These are phyloP conservation scores for Brettanomyces naardenensis DNA, from an alignment of 805 yeast genomes.

Conservation along the genomic window DNA sequence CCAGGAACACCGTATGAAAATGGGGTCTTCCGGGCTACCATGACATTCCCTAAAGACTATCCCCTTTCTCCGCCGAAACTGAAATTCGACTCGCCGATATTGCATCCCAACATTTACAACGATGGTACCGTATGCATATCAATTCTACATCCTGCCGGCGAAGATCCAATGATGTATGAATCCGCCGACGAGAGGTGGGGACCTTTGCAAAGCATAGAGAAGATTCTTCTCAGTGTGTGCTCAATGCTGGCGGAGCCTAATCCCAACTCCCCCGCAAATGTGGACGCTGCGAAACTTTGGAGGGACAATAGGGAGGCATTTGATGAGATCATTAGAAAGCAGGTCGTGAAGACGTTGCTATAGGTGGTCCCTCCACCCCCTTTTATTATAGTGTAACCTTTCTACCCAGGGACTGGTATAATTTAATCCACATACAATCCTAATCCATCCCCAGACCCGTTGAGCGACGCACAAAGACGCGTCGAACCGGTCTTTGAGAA, in stretches of 20 bases:
- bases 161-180: slow-evolving; percentile 94
- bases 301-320: slow-evolving; percentile 72
- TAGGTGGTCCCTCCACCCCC: no score
- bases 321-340: slow-evolving; percentile 52
- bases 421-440: no score
- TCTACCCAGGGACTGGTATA: no score
- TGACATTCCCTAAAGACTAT: slow-evolving; percentile 41
- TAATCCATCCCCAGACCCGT: no score
- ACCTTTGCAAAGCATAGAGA: slow-evolving; percentile 96
- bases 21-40: slow-evolving; percentile 45
- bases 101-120: slow-evolving; percentile 90
- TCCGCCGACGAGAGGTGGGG: slow-evolving; percentile 96
- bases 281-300: slow-evolving; percentile 79
- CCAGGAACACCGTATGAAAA: slow-evolving; percentile 44
- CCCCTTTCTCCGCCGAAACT: slow-evolving; percentile 59
- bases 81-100: slow-evolving; percentile 64
- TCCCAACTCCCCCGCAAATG: slow-evolving; percentile 91
- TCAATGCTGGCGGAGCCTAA: slow-evolving; percentile 97
- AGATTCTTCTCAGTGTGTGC: slow-evolving; percentile 84
- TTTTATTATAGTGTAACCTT: no score
- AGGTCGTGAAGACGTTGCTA: slow-evolving; percentile 63
- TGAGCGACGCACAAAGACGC: no score
- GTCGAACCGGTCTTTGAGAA: no score
- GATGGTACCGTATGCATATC: slow-evolving; percentile 97
- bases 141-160: slow-evolving; percentile 93